Percentiles rank a stretch among this genome's conserved stretches.
Evolutionary conservation across 2,329 filamentous ascomycete genomes (phyloP).

Genomic region (Geosmithia flava): DNA sequence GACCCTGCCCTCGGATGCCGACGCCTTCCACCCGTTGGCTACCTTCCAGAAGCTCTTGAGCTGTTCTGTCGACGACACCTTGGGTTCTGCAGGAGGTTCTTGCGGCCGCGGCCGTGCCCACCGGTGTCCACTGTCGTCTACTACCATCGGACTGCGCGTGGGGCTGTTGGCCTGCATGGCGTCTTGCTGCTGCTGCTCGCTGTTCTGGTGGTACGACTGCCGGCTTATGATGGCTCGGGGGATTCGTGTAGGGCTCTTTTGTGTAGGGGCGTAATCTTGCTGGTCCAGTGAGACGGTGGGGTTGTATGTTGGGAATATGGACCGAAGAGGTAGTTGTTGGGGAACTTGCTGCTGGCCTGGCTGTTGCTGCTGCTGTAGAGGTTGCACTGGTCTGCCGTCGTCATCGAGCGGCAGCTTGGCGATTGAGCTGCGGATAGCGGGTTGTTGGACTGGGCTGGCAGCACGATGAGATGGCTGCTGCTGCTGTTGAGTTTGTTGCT

Average conservation of each 20-base stretch:
- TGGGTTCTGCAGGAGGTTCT: conserved; percentile 32
- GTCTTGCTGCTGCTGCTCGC: conserved; percentile 9
- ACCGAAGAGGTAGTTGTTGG: conserved; percentile 33
- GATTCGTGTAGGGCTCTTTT: conserved; percentile 50
- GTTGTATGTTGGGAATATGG: conserved; percentile 69
- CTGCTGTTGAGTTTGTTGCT: conserved; percentile 6
- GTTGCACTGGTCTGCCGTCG: background rate
- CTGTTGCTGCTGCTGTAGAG: background rate
- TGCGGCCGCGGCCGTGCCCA: conserved; percentile 14
- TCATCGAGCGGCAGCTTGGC: conserved; percentile 37
- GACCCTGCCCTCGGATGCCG: conserved; percentile 41
- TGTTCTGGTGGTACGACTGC: conserved; percentile 36
- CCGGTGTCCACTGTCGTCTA: conserved; percentile 4
- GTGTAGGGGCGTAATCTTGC: conserved; percentile 59
- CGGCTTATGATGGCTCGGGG: conserved; percentile 54
- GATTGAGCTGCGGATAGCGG: conserved; percentile 32
- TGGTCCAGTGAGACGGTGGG: conserved; percentile 51
- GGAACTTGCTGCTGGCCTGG: conserved; percentile 3
- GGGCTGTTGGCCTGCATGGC: conserved; percentile 7
- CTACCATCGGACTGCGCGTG: conserved; percentile 6
- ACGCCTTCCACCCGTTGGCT: conserved; percentile 56
- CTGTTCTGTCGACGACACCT: conserved; percentile 45
- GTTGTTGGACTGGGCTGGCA: conserved; percentile 1
- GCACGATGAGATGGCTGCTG: background rate
- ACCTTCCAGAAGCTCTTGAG: conserved; percentile 57